Percentiles rank a stretch among this genome's conserved stretches.
Conservation (phyloP, 2,329 filamentous ascomycete species). For the Talaromyces sp. region DNA sequence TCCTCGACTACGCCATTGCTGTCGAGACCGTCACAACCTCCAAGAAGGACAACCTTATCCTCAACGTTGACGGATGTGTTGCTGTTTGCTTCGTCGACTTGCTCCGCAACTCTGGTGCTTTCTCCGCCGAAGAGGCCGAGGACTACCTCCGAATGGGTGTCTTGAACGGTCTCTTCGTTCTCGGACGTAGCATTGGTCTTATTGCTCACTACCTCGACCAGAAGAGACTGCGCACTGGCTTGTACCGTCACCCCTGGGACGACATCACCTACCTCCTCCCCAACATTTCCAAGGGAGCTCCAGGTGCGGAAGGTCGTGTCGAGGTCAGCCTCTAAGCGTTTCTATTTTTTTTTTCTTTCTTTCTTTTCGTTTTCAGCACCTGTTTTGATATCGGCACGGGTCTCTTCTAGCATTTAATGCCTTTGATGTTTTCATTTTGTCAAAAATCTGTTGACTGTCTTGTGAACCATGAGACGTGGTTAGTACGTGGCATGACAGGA, state of each 20-base stretch:
- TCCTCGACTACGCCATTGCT: constrained; percentile 96
- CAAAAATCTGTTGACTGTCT: constrained; percentile 6
- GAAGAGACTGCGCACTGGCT: constrained; percentile 96
- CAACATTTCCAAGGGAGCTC: constrained; percentile 67
- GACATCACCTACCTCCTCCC: constrained; percentile 95
- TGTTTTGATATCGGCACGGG: constrained; percentile 20
- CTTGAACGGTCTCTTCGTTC: constrained; percentile 97
- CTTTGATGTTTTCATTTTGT: constrained; percentile 15
- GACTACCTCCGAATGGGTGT: constrained; percentile 99
- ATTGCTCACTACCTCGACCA: constrained; percentile 99
- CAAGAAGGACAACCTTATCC: constrained; percentile 99
- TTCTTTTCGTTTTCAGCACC: constrained; percentile 24
- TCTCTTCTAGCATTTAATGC: constrained; percentile 19
- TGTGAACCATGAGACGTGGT: constrained; percentile 15
- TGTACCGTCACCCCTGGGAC: constrained; percentile 99
- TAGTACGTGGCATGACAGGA: constrained; percentile 18
- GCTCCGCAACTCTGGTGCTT: constrained; percentile 95
- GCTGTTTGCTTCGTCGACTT: constrained; percentile 99
- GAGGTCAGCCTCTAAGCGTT: constrained; percentile 71
- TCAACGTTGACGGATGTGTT: constrained; percentile 97
- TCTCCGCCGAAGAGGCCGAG: constrained; percentile 93
- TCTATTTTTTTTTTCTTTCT: constrained; percentile 30
- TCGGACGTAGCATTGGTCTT: constrained; percentile 94
- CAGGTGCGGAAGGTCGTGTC: constrained; percentile 79
- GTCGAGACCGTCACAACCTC: constrained; percentile 98